These are phyloP conservation scores for Venturiaceae sp. DNA, from an alignment of 2,329 filamentous ascomycete genomes.

Conservation along the genomic window DNA sequence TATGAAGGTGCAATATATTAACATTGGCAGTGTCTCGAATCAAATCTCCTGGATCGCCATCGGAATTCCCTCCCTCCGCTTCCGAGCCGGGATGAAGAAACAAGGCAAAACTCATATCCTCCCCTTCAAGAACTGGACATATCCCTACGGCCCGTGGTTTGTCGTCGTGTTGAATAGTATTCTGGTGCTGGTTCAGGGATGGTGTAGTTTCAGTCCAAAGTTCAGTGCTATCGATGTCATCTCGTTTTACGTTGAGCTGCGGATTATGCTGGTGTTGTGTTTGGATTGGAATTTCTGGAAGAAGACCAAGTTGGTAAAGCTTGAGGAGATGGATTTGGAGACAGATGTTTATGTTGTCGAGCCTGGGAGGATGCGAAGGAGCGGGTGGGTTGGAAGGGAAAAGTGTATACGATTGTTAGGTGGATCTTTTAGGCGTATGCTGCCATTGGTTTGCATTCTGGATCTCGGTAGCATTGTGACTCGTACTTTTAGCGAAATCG, in stretches of 20 bases:
- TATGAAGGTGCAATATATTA: neutral
- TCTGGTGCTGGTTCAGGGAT: constrained; percentile 55
- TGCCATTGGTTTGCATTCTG: neutral
- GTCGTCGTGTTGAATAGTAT: constrained; percentile 48
- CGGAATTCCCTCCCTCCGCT: constrained; percentile 54
- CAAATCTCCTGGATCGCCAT: constrained; percentile 59
- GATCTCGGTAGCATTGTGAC: too few relatives aligned
- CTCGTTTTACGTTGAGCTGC: constrained; percentile 50
- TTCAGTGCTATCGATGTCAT: constrained; percentile 53
- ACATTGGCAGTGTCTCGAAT: constrained; percentile 44
- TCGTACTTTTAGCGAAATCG: too few relatives aligned
- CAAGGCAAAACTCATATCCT: constrained; percentile 54
- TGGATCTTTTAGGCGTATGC: neutral
- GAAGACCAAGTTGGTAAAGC: constrained; percentile 3
- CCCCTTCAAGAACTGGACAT: constrained; percentile 58
- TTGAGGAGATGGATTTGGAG: constrained; percentile 3
- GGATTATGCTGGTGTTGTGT: constrained; percentile 47
- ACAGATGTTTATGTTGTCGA: neutral
- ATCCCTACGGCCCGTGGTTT: constrained; percentile 50
- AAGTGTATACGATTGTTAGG: neutral
- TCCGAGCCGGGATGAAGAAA: constrained; percentile 45
- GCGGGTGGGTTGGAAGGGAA: neutral
- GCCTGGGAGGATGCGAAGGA: neutral
- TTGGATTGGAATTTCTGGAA: constrained; percentile 18
- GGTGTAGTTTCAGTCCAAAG: constrained; percentile 49